Evolutionary conservation across 1,139 yeast genomes (phyloP).

Genomic region (Kluyveromyces sp.): DNA sequence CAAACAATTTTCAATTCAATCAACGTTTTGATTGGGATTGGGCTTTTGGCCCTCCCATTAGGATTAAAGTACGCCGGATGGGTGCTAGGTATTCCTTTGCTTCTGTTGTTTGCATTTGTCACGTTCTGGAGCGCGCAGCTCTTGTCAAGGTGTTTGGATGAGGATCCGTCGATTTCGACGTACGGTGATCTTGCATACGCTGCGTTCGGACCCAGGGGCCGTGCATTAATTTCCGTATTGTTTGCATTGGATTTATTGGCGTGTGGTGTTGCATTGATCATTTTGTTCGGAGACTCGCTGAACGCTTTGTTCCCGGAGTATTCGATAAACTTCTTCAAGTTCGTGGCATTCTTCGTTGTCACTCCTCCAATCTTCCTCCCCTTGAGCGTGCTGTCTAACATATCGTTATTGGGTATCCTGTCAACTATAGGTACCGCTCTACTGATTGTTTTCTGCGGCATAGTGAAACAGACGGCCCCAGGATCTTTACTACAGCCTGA

Average conservation of each 20-base stretch:
- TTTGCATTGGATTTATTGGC: constrained; percentile 76
- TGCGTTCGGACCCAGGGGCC: constrained; percentile 56
- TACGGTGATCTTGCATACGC: constrained; percentile 84
- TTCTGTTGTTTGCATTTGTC: constrained; percentile 50
- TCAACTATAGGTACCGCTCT: constrained; percentile 59
- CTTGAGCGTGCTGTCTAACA: constrained; percentile 59
- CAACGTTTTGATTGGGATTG: constrained; percentile 81
- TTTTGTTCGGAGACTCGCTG: constrained; percentile 81
- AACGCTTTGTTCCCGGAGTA: constrained; percentile 54
- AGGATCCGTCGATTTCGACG: constrained; percentile 71
- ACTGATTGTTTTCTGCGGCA: constrained; percentile 56
- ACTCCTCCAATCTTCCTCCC: constrained; percentile 67
- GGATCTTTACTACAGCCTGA: constrained; percentile 62
- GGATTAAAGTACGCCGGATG: constrained; percentile 79
- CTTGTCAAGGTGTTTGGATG: constrained; percentile 59
- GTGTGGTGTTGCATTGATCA: constrained; percentile 67
- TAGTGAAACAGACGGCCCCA: constrained; percentile 46
- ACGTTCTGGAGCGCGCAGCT: constrained; percentile 67
- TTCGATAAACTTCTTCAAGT: constrained; percentile 45
- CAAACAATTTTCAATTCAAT: constrained; percentile 86
- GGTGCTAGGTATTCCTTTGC: constrained; percentile 53
- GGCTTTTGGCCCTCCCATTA: constrained; percentile 74
- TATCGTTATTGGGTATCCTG: constrained; percentile 68
- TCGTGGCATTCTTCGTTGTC: constrained; percentile 50
- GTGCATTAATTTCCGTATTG: constrained; percentile 58